phyloP scores from a whole-genome alignment of 805 yeast species.

The Lipomyces yamanashiensis region DNA sequence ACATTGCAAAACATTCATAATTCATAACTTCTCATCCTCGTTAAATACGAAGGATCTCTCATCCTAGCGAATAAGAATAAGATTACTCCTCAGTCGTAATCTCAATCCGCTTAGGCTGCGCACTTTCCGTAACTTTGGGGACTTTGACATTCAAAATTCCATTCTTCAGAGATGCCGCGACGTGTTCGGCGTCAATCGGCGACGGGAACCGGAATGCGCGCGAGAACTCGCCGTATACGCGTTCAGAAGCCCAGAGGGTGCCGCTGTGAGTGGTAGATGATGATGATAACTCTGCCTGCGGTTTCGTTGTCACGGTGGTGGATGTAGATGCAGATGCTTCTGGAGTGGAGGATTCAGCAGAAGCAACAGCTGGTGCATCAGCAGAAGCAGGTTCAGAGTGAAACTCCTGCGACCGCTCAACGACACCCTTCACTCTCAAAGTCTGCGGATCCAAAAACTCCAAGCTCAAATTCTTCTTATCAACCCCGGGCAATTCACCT shows the following conservation, averaged over 20 bases:
- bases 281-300: neutral
- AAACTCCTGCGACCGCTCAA: conserved; percentile 31
- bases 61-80: neutral
- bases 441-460: conserved; percentile 36
- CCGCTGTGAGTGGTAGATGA: conserved; percentile 6
- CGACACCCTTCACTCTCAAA: conserved; percentile 29
- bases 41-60: neutral
- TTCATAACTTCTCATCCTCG: neutral
- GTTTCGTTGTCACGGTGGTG: neutral
- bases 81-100: conserved; percentile 18
- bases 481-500: conserved; percentile 38
- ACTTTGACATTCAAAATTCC: conserved; percentile 33
- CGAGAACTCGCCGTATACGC: conserved; percentile 33
- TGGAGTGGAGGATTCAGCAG: neutral
- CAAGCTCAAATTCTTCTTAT: conserved; percentile 27
- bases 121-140: conserved; percentile 26
- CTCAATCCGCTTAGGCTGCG: conserved; percentile 15
- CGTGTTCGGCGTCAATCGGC: conserved; percentile 30
- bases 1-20: too few species aligned
- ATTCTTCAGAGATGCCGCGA: conserved; percentile 31
- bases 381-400: conserved; percentile 5
- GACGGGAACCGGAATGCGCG: conserved; percentile 36
- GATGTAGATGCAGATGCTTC: conserved; percentile 3
- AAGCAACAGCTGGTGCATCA: neutral
- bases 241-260: conserved; percentile 35